A percentile compares a stretch with the other conserved stretches of the same genome.
Conservation (phyloP, 2,329 filamentous ascomycete species). For the Monascus ruber region DNA sequence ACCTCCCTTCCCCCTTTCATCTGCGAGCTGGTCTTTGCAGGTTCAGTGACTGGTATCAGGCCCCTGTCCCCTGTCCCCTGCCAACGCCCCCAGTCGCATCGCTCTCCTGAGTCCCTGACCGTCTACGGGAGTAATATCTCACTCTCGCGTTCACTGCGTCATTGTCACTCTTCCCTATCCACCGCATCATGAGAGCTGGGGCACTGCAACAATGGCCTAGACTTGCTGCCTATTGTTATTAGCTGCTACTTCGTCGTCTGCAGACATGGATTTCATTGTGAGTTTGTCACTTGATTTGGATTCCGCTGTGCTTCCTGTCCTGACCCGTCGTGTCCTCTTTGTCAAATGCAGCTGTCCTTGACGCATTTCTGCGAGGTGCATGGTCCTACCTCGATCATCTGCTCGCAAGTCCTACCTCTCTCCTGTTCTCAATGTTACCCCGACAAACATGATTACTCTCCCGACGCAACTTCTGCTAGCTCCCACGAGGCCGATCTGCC, state of each 20-base stretch:
- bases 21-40: conserved; percentile 16
- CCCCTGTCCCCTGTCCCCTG: neutral
- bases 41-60: neutral
- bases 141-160: neutral
- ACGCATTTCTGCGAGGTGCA: conserved; percentile 54
- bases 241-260: conserved; percentile 13
- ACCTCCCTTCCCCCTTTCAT: neutral
- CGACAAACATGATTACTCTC: conserved; percentile 25
- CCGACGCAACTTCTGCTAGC: conserved; percentile 30
- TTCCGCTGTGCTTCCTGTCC: neutral
- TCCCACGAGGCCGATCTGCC: conserved; percentile 19
- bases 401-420: conserved; percentile 46
- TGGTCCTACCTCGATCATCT: conserved; percentile 51
- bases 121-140: too few relatives aligned
- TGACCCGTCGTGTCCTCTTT: neutral
- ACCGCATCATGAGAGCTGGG: conserved; percentile 15
- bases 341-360: conserved; percentile 42
- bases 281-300: conserved; percentile 12
- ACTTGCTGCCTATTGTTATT: conserved; percentile 10
- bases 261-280: conserved; percentile 36
- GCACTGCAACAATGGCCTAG: conserved; percentile 22
- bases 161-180: conserved; percentile 1
- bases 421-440: conserved; percentile 43
- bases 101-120: neutral
- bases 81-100: neutral